Conservation (phyloP, 2,329 filamentous ascomycete species). For the Leptographium wingfieldii region DNA sequence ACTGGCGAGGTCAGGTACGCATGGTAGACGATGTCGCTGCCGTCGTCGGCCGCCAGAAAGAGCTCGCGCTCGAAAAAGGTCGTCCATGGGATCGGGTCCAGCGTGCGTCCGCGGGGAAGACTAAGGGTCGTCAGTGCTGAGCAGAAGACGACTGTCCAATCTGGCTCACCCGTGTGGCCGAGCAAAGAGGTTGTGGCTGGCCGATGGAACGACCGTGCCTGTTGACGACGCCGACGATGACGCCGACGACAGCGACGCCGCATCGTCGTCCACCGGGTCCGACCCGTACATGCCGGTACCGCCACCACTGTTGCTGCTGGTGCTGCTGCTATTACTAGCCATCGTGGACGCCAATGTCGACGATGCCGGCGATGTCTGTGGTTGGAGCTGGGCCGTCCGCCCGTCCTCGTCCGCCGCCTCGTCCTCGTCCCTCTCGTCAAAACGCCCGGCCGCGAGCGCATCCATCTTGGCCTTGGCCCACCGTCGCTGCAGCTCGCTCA, state of each 20-base stretch:
- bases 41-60: conserved; percentile 44
- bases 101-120: conserved; percentile 36
- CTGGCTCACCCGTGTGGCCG: conserved; percentile 50
- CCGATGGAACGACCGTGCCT: conserved; percentile 77
- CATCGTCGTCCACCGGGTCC: conserved; percentile 48
- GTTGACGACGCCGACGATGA: conserved; percentile 90
- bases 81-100: conserved; percentile 68
- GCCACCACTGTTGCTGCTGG: conserved; percentile 14
- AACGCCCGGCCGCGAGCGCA: conserved; percentile 13
- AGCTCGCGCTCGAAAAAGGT: conserved; percentile 85
- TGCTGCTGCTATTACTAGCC: conserved; percentile 3
- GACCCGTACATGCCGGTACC: conserved; percentile 23
- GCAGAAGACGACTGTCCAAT: neutral
- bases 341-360: conserved; percentile 13
- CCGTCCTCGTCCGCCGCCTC: conserved; percentile 23
- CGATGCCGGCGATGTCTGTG: neutral
- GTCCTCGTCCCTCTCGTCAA: conserved; percentile 41
- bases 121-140: conserved; percentile 18
- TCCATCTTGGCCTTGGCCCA: conserved; percentile 19
- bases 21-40: conserved; percentile 53
- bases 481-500: conserved; percentile 22
- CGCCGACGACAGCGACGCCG: conserved; percentile 42
- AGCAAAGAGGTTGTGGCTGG: conserved; percentile 60
- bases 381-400: neutral
- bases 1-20: conserved; percentile 77